Evolutionary conservation across 139 green algal species (phyloP).

Genomic region (Chlorella sp.): DNA sequence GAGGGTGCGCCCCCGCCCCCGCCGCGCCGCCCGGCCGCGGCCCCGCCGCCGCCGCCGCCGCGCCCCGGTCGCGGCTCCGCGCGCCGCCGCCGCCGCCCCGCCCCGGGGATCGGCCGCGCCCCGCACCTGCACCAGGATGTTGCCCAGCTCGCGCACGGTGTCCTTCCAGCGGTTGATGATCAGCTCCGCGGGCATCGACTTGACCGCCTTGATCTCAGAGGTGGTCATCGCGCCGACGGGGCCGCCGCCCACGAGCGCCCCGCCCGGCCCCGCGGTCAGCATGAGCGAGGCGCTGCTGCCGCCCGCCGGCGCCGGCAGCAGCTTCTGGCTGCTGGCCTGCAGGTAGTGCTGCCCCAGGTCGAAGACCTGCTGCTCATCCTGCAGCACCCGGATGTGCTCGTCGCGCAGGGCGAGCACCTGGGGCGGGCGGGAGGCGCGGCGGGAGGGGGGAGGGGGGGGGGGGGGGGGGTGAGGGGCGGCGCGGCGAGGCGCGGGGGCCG

Average conservation of each 20-base stretch:
- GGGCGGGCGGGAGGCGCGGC: too few species aligned
- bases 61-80: too few species aligned
- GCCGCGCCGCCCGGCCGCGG: too few species aligned
- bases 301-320: constrained; percentile 15
- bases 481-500: too few species aligned
- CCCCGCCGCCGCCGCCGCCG: too few species aligned
- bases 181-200: constrained; percentile 18
- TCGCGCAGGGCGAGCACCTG: constrained; percentile 51
- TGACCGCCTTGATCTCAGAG: constrained; percentile 26
- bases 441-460: too few species aligned
- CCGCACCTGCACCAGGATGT: constrained; percentile 43
- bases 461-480: too few species aligned
- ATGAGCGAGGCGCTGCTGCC: too few species aligned
- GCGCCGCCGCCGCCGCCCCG: too few species aligned
- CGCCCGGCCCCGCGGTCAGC: not conserved
- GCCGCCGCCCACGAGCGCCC: not conserved
- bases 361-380: constrained; percentile 48
- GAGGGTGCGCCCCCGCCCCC: too few species aligned
- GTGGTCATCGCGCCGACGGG: constrained; percentile 14
- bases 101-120: too few species aligned
- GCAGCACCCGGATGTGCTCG: constrained; percentile 48
- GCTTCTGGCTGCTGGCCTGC: constrained; percentile 25
- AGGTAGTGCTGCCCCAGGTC: constrained; percentile 35
- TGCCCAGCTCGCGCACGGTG: constrained; percentile 43
- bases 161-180: constrained; percentile 38